Evolutionary conservation across 179 eudicot species (phyloP).

Genomic region (Drosera spatulata): DNA sequence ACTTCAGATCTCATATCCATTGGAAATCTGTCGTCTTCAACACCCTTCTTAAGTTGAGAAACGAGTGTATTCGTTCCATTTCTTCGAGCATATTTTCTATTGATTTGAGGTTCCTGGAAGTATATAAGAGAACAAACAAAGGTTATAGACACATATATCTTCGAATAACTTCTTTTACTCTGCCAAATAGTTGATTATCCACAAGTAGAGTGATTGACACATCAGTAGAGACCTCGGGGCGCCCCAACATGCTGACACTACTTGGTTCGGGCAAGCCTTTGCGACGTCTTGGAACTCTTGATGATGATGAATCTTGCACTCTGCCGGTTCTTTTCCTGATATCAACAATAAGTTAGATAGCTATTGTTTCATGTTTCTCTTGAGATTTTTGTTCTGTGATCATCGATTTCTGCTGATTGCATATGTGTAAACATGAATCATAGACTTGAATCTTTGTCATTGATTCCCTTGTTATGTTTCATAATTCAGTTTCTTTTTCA

Average conservation of each 20-base stretch:
- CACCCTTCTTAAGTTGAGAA: conserved; percentile 21
- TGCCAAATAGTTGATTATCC: too few relatives aligned
- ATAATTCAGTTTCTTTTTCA: too few relatives aligned
- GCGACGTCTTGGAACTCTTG: conserved; percentile 30
- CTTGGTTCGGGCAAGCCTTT: conserved; percentile 37
- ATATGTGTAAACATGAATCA: too few relatives aligned
- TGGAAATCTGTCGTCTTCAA: conserved; percentile 14
- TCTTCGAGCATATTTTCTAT: conserved; percentile 23
- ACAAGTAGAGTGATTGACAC: too few relatives aligned
- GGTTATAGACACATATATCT: too few relatives aligned
- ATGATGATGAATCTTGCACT: conserved; percentile 25
- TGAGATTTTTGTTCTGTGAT: too few relatives aligned
- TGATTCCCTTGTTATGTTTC: too few relatives aligned
- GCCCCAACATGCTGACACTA: conserved; percentile 39
- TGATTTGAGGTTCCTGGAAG: conserved; percentile 29
- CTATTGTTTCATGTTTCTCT: too few relatives aligned
- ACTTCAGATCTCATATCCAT: conserved; percentile 45
- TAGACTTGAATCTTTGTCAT: too few relatives aligned
- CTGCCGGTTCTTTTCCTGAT: conserved; percentile 29
- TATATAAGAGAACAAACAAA: background rate
- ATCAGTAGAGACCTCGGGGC: conserved; percentile 20
- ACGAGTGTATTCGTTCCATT: conserved; percentile 18
- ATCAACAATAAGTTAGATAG: background rate
- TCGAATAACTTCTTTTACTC: too few relatives aligned
- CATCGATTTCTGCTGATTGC: too few relatives aligned